These are phyloP conservation scores for Bretschneidera sinensis DNA, from an alignment of 345 rosid species.

Conservation along the genomic window DNA sequence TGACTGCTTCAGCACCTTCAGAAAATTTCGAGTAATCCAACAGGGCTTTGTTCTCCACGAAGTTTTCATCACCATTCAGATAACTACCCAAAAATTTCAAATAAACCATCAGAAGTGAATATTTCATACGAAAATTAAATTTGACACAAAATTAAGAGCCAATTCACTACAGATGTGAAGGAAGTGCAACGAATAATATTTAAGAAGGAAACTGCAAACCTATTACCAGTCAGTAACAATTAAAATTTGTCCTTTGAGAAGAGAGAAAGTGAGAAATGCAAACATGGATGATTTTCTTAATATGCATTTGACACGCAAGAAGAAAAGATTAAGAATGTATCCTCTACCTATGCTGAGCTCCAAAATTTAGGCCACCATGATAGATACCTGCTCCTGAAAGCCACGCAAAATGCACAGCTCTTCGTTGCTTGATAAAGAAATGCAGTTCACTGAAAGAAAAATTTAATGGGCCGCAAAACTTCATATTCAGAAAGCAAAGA, in stretches of 20 bases:
- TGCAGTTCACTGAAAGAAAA: constrained; percentile 69
- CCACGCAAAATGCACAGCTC: constrained; percentile 99
- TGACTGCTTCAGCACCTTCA: constrained; percentile 64
- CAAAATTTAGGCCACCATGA: constrained; percentile 93
- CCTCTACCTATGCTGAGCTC: constrained; percentile 84
- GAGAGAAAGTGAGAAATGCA: background rate
- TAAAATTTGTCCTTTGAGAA: background rate
- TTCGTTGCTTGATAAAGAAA: constrained; percentile 95
- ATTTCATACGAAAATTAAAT: background rate
- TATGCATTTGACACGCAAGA: background rate
- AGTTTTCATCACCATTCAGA: constrained; percentile 88
- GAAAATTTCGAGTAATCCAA: constrained; percentile 70
- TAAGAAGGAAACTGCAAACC: background rate
- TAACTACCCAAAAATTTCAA: constrained; percentile 43
- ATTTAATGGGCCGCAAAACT: constrained; percentile 11
- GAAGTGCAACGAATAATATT: background rate
- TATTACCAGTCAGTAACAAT: background rate
- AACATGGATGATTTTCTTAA: background rate
- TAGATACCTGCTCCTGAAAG: constrained; percentile 98
- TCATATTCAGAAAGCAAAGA: constrained; percentile 9
- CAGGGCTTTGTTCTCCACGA: constrained; percentile 98
- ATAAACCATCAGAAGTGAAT: constrained; percentile 15
- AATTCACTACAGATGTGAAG: constrained; percentile 1
- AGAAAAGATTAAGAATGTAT: constrained; percentile 16
- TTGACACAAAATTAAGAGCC: constrained; percentile 5